Conservation (phyloP, 1,284 basidiomycete species). For the Kalmanozyma brasiliensis region DNA sequence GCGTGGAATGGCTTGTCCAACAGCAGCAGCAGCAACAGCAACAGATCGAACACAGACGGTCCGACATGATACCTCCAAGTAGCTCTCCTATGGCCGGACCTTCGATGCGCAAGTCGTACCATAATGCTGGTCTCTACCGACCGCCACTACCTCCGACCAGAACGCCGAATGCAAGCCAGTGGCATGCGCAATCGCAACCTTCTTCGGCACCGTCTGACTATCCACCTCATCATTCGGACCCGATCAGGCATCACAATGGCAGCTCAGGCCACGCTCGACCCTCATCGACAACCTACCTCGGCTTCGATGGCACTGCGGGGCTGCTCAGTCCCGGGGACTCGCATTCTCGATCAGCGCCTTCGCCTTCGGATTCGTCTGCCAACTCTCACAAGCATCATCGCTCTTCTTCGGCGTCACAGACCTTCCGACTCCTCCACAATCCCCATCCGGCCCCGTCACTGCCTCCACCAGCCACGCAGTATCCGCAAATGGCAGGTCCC, state of each 20-base stretch:
- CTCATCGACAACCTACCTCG: conserved; percentile 44
- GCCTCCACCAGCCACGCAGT: conserved; percentile 9
- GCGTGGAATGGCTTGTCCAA: conserved; percentile 51
- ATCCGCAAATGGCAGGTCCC: neutral
- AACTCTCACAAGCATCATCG: conserved; percentile 9
- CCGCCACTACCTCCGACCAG: conserved; percentile 8
- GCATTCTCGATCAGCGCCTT: conserved; percentile 17
- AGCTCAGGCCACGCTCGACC: conserved; percentile 16
- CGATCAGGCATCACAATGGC: conserved; percentile 3
- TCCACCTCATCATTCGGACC: conserved; percentile 6
- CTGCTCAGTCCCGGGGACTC: conserved; percentile 40
- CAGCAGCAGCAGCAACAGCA: conserved; percentile 13
- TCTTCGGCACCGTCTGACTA: conserved; percentile 3
- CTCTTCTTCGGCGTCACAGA: conserved; percentile 19
- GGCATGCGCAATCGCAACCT: conserved; percentile 8
- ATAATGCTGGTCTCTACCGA: conserved; percentile 12
- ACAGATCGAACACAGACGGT: conserved; percentile 11
- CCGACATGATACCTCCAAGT: conserved; percentile 14
- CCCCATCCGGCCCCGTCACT: conserved; percentile 17
- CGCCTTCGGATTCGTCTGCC: conserved; percentile 7
- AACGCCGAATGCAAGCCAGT: neutral
- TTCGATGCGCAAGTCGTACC: conserved; percentile 24
- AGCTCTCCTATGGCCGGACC: conserved; percentile 23
- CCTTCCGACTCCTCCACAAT: conserved; percentile 19
- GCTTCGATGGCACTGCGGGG: conserved; percentile 43